Percentiles rank a stretch among this genome's conserved stretches.
These are phyloP conservation scores for Zygotorulaspora danielsina DNA, from an alignment of 805 yeast species.

Conservation along the genomic window DNA sequence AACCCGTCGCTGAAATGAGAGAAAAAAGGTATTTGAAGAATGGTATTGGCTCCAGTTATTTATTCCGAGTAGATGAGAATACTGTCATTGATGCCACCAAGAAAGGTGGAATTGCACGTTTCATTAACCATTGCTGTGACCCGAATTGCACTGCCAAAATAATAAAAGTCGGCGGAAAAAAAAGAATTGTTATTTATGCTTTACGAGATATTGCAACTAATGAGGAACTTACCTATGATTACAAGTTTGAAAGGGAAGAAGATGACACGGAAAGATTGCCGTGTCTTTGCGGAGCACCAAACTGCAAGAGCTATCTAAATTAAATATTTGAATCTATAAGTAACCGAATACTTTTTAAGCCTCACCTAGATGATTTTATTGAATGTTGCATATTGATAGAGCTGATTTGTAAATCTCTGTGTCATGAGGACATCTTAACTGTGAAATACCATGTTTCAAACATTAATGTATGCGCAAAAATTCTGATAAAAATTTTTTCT, in stretches of 20 bases:
- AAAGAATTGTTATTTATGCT: constrained; percentile 93
- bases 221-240: constrained; percentile 93
- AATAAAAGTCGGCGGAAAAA: constrained; percentile 89
- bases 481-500: too few species aligned
- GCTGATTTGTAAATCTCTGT: too few species aligned
- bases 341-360: too few species aligned
- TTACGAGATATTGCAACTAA: constrained; percentile 80
- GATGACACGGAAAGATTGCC: constrained; percentile 83
- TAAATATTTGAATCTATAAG: too few species aligned
- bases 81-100: constrained; percentile 97
- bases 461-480: too few species aligned
- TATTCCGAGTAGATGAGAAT: constrained; percentile 88
- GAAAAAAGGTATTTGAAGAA: constrained; percentile 80
- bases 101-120: constrained; percentile 94
- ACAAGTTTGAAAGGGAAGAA: constrained; percentile 87
- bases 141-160: constrained; percentile 98
- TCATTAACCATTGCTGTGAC: constrained; percentile 94
- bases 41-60: constrained; percentile 93
- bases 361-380: too few species aligned
- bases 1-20: constrained; percentile 88
- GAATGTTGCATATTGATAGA: too few species aligned
- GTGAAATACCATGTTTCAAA: too few species aligned
- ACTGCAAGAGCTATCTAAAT: constrained; percentile 88
- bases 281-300: constrained; percentile 93
- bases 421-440: too few species aligned